phyloP scores from a whole-genome alignment of 768 basidiomycete genomes.

The Mycena polygramma region DNA sequence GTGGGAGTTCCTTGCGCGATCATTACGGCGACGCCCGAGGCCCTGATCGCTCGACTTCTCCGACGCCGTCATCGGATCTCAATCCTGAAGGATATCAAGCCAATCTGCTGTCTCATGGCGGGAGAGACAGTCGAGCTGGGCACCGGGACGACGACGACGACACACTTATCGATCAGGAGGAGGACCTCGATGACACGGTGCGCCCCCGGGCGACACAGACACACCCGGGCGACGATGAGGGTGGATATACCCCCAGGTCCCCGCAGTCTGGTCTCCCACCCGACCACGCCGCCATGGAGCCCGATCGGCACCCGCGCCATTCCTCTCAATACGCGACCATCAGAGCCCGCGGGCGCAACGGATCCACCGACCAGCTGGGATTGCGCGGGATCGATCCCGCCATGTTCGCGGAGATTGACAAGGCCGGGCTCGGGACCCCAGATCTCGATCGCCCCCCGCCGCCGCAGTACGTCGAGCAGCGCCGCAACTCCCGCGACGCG shows the following conservation, averaged over 20 bases:
- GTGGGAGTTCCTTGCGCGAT: conserved; percentile 41
- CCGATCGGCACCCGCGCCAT: conserved; percentile 45
- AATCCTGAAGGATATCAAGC: conserved; percentile 61
- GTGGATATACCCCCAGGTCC: conserved; percentile 76
- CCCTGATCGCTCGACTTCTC: conserved; percentile 55
- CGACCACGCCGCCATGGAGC: conserved; percentile 42
- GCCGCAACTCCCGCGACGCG: conserved; percentile 42
- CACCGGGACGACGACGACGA: conserved; percentile 62
- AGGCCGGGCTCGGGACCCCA: conserved; percentile 20
- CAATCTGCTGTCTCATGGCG: conserved; percentile 48
- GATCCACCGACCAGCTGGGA: conserved; percentile 72
- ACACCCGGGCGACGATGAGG: conserved; percentile 59
- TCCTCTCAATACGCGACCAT: conserved; percentile 50
- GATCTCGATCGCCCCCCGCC: conserved; percentile 42
- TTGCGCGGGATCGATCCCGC: conserved; percentile 71
- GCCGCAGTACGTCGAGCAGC: conserved; percentile 46
- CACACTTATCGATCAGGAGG: conserved; percentile 59
- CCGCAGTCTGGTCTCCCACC: conserved; percentile 74
- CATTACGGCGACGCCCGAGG: conserved; percentile 48
- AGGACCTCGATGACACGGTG: conserved; percentile 48
- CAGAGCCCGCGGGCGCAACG: conserved; percentile 66
- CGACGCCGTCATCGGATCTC: conserved; percentile 68
- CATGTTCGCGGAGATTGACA: conserved; percentile 60
- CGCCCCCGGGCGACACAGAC: conserved; percentile 48
- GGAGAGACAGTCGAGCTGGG: conserved; percentile 53